These are phyloP conservation scores for Podaxis mareebaensis DNA, from an alignment of 768 basidiomycete species.

Conservation along the genomic window DNA sequence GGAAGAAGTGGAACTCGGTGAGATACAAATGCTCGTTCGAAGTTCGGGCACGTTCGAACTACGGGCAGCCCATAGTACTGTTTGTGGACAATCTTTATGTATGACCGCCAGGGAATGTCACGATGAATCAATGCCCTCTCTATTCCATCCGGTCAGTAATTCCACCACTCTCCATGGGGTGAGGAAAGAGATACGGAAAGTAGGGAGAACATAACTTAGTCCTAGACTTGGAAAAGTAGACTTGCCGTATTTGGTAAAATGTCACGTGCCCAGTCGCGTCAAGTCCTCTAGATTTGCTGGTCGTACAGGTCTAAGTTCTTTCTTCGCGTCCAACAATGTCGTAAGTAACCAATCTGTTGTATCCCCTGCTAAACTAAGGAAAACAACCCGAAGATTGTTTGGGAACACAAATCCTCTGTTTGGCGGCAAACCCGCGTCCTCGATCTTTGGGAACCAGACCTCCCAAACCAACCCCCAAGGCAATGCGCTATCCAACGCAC, in stretches of 20 bases:
- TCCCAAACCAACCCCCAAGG: constrained; percentile 26
- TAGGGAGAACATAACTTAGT: too few species aligned
- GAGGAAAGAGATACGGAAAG: too few species aligned
- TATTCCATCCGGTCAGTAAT: too few species aligned
- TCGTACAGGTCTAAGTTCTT: not conserved
- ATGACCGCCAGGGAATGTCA: too few species aligned
- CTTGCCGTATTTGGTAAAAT: not conserved
- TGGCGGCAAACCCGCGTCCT: constrained; percentile 13
- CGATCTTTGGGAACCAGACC: constrained; percentile 39
- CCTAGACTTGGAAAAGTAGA: not conserved
- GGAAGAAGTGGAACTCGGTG: too few species aligned
- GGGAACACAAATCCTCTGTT: constrained; percentile 19
- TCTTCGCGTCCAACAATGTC: not conserved
- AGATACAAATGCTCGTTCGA: too few species aligned
- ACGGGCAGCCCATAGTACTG: too few species aligned
- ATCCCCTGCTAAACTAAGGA: not conserved
- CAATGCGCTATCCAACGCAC: constrained; percentile 15
- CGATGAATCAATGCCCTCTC: too few species aligned
- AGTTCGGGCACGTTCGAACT: too few species aligned
- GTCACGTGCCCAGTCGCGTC: not conserved
- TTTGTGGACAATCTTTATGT: too few species aligned
- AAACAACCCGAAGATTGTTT: not conserved
- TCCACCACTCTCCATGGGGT: too few species aligned
- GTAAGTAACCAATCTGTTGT: not conserved
- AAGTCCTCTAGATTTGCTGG: not conserved